Evolutionary conservation across 1,284 basidiomycete genomes (phyloP).

Genomic region (Cryptococcus wingfieldii): DNA sequence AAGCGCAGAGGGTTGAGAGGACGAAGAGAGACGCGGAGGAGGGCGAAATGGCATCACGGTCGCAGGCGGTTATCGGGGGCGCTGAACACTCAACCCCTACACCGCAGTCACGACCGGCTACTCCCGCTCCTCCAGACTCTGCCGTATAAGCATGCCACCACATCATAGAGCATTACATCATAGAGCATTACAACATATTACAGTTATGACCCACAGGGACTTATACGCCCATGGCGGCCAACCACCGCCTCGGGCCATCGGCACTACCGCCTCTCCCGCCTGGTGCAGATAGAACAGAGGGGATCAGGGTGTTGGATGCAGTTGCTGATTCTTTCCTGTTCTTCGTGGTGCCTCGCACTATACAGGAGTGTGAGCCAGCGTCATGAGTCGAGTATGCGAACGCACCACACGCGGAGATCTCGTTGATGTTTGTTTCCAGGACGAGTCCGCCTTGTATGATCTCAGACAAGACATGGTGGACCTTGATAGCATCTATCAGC

Average conservation of each 20-base stretch:
- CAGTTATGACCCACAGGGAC: background rate
- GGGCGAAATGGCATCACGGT: too few species aligned
- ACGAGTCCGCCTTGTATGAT: slow-evolving; percentile 96
- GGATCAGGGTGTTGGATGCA: slow-evolving; percentile 41
- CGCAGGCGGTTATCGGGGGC: background rate
- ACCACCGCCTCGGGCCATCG: slow-evolving; percentile 39
- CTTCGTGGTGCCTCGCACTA: slow-evolving; percentile 34
- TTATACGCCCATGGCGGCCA: slow-evolving; percentile 44
- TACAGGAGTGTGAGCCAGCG: background rate
- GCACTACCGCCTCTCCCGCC: slow-evolving; percentile 24
- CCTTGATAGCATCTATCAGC: slow-evolving; percentile 52
- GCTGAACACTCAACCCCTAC: background rate
- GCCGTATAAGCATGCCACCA: background rate
- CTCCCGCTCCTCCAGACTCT: background rate
- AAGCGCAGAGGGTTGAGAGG: too few species aligned
- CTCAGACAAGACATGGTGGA: slow-evolving; percentile 89
- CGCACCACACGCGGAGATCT: slow-evolving; percentile 73
- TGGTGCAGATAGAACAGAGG: slow-evolving; percentile 31
- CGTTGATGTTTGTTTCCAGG: slow-evolving; percentile 94
- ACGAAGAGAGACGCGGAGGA: too few species aligned
- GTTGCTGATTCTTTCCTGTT: slow-evolving; percentile 44
- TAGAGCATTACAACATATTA: background rate
- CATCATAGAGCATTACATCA: background rate
- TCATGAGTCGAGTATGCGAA: slow-evolving; percentile 11
- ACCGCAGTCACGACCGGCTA: background rate